Conservation (phyloP, 2,329 filamentous ascomycete genomes). For the Apiospora phragmitis region DNA sequence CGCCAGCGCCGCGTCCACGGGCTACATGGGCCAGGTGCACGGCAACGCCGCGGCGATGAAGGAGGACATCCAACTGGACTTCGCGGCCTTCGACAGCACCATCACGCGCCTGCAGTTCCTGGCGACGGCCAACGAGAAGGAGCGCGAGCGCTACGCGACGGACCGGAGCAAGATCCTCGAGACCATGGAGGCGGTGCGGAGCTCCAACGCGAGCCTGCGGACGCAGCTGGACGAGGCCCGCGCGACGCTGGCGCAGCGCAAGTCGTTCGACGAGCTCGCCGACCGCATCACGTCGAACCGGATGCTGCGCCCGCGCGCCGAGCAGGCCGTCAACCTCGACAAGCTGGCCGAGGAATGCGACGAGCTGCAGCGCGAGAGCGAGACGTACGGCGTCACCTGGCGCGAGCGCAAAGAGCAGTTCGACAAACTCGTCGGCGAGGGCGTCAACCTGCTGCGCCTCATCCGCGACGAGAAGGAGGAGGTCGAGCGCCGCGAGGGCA, state of each 20-base stretch:
- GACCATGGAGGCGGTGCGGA: conserved; percentile 75
- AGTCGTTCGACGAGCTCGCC: conserved; percentile 84
- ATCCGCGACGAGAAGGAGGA: conserved; percentile 97
- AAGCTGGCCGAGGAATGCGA: conserved; percentile 88
- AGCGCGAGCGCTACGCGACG: conserved; percentile 79
- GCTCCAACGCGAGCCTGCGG: conserved; percentile 71
- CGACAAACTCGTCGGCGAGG: conserved; percentile 84
- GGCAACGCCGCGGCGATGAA: conserved; percentile 60
- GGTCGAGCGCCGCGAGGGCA: conserved; percentile 82
- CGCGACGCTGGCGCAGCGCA: conserved; percentile 73
- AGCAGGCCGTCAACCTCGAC: conserved; percentile 73
- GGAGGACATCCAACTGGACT: conserved; percentile 84
- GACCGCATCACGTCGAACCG: conserved; percentile 83
- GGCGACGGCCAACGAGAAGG: conserved; percentile 75
- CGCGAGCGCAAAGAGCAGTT: conserved; percentile 83
- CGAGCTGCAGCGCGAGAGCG: conserved; percentile 82
- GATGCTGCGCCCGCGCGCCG: conserved; percentile 78
- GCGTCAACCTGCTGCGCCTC: conserved; percentile 78
- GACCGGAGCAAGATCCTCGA: conserved; percentile 78
- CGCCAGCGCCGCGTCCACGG: conserved; percentile 19
- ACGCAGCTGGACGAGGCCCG: conserved; percentile 76
- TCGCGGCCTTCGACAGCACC: conserved; percentile 82
- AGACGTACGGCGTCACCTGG: conserved; percentile 81
- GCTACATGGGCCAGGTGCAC: conserved; percentile 36
- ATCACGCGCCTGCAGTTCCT: conserved; percentile 88